Evolutionary conservation across 2,329 filamentous ascomycete species (phyloP).

Genomic region (Periconia macrospinosa): DNA sequence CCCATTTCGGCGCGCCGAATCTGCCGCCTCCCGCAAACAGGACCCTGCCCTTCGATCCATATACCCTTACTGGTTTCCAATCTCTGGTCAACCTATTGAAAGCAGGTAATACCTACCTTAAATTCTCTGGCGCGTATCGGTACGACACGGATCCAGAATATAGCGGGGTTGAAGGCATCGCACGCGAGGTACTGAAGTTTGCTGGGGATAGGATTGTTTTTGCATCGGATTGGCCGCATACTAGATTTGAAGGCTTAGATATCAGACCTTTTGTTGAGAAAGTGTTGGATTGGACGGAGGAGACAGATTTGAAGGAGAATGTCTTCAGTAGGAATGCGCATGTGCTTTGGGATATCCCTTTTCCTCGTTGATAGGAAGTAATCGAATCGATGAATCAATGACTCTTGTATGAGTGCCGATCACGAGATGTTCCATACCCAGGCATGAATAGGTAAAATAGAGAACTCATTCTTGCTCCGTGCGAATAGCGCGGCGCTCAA

Average conservation of each 20-base stretch:
- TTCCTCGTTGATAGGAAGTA: background rate
- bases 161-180: too few relatives aligned
- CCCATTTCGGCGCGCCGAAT: constrained; percentile 60
- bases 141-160: constrained; percentile 51
- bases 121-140: constrained; percentile 62
- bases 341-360: constrained; percentile 47
- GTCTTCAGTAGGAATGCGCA: constrained; percentile 61
- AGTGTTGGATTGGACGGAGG: constrained; percentile 55
- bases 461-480: too few relatives aligned
- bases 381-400: background rate
- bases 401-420: too few relatives aligned
- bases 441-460: too few relatives aligned
- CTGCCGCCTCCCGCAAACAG: constrained; percentile 24
- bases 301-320: constrained; percentile 51
- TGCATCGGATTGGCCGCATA: constrained; percentile 68
- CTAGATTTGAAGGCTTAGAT: constrained; percentile 60
- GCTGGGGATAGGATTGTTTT: constrained; percentile 54
- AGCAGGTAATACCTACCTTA: constrained; percentile 56
- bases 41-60: constrained; percentile 34
- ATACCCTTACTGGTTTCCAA: constrained; percentile 52
- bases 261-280: constrained; percentile 58
- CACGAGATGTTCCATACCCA: too few relatives aligned
- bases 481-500: too few relatives aligned
- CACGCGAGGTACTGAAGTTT: background rate
- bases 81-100: constrained; percentile 53